Evolutionary conservation across 2,329 filamentous ascomycete species (phyloP), one percentile per base, ranked within the genome.

Genomic region (Paraphoma chrysanthemicola): DNA sequence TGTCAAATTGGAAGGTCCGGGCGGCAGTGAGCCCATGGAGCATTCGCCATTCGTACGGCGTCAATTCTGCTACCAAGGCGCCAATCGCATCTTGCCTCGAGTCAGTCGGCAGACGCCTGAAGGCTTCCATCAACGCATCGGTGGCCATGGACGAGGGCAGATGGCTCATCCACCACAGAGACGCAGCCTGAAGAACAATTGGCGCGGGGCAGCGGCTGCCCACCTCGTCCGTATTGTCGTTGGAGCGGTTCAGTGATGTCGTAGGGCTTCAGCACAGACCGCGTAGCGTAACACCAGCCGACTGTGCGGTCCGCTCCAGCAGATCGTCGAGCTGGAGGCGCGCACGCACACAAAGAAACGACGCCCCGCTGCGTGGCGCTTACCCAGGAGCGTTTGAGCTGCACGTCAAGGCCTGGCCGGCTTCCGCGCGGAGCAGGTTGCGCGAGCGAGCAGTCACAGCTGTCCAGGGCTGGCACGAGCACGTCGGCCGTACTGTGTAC

Each of bases 1-100:
- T 70, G 56, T 80, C 77, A 45, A 53, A 57, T 10, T 66, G 59
- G 56, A 77, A 76, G 38, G 63, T 48, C 41, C 57, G 69, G 28
- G 54, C 45, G 41, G 54, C 52, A 50, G 65, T 64, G 8, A 59
- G 39, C 31, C 54, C 47, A 9, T 66, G 57, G 28, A 74, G 48
- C 7, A 54, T 46, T 36, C 73, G 62, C 71, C 70, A 75, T 58
- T 77, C 74, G 57, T 70, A 59, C 1, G 68, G 62, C 11, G 63
- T 70, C 30, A 77, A 46, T 33, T 71, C 54, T 16, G 53, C 9
- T 31, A 68, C 43, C 11, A 77, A 60, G 30, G 63, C 64, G 7
- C 57, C 56, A 17, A 77, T 61, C 16, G 67, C 73, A 23, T 61
- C 33, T 39, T 36, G 55, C 39, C 68, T 64, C 43, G 60, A 55